These are phyloP conservation scores for Acacia crassicarpa DNA, from an alignment of 306 rosid species.

Conservation along the genomic window DNA sequence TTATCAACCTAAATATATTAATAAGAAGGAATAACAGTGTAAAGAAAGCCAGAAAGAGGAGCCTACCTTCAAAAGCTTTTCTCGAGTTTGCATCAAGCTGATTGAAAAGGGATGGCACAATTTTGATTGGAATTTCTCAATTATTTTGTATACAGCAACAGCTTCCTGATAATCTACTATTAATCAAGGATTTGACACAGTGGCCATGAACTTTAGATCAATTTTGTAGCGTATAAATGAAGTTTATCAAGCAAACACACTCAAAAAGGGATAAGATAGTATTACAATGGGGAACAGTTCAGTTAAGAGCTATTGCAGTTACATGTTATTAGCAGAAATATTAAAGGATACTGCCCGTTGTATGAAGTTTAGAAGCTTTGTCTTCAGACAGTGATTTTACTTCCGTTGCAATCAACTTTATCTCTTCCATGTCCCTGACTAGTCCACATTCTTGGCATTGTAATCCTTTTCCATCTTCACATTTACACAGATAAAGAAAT, in stretches of 20 bases:
- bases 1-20: neutral
- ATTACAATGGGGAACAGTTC: slow-evolving; percentile 15
- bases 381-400: slow-evolving; percentile 61
- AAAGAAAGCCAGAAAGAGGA: slow-evolving; percentile 21
- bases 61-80: slow-evolving; percentile 71
- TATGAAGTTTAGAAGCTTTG: slow-evolving; percentile 41
- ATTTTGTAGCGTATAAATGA: slow-evolving; percentile 8
- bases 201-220: slow-evolving; percentile 25
- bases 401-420: slow-evolving; percentile 58
- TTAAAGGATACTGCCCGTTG: slow-evolving; percentile 68
- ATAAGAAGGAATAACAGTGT: slow-evolving; percentile 3
- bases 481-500: slow-evolving; percentile 10
- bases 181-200: slow-evolving; percentile 55
- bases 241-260: neutral
- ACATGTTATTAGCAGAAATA: slow-evolving; percentile 28
- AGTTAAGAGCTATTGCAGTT: slow-evolving; percentile 20
- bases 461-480: slow-evolving; percentile 69
- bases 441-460: slow-evolving; percentile 78
- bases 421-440: slow-evolving; percentile 68
- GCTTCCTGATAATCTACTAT: slow-evolving; percentile 59
- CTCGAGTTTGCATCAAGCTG: slow-evolving; percentile 78
- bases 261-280: slow-evolving; percentile 14
- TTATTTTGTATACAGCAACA: slow-evolving; percentile 44
- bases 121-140: slow-evolving; percentile 66
- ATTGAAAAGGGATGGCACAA: slow-evolving; percentile 71